These are phyloP conservation scores for Neurospora pannonica DNA, from an alignment of 495 filamentous ascomycete species.

Conservation along the genomic window DNA sequence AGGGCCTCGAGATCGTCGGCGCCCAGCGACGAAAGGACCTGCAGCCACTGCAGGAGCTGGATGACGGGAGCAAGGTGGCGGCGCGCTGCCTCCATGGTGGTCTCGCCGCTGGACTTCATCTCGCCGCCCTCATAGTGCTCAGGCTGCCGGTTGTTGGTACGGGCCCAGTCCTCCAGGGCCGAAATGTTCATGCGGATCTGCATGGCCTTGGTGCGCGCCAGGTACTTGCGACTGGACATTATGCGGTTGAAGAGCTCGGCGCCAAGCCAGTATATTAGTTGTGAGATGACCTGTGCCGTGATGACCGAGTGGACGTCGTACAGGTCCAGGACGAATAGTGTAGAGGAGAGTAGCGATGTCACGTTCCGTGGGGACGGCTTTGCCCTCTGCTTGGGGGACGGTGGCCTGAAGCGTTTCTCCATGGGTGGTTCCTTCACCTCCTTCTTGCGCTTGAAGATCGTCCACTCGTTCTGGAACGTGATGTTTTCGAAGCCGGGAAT, in stretches of 20 bases:
- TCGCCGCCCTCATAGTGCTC: constrained; percentile 94
- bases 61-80: constrained; percentile 83
- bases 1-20: constrained; percentile 77
- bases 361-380: constrained; percentile 91
- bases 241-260: constrained; percentile 97
- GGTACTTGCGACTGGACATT: constrained; percentile 88
- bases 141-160: constrained; percentile 83
- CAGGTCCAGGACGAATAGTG: constrained; percentile 91
- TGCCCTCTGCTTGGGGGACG: constrained; percentile 86
- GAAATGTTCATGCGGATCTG: constrained; percentile 99
- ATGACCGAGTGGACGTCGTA: constrained; percentile 99
- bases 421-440: constrained; percentile 76
- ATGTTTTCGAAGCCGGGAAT: constrained; percentile 96
- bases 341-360: constrained; percentile 93
- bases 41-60: constrained; percentile 93
- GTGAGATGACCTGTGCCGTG: constrained; percentile 79
- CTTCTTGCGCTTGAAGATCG: constrained; percentile 81
- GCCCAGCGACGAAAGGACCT: constrained; percentile 93
- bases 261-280: constrained; percentile 93
- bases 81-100: constrained; percentile 69
- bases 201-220: constrained; percentile 97
- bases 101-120: constrained; percentile 77
- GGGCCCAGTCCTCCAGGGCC: constrained; percentile 89
- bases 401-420: constrained; percentile 88
- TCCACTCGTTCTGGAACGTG: constrained; percentile 96